Conservation (phyloP, 2,329 filamentous ascomycete species). For the Botrytis fabae region DNA sequence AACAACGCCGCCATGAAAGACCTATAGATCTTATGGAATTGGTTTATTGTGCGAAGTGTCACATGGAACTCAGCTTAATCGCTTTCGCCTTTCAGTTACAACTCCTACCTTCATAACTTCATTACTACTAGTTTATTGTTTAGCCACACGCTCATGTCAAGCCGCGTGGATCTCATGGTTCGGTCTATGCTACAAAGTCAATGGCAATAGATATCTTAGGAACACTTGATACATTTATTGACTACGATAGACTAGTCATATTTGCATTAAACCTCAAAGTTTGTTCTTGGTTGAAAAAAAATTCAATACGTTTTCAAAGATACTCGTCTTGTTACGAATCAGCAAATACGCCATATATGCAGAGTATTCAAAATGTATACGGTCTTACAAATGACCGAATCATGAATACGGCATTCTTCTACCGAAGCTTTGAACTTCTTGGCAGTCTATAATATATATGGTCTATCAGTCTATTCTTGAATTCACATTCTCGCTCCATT, state of each 20-base stretch:
- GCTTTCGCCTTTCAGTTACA: not conserved
- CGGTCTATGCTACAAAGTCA: not conserved
- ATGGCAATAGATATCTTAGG: not conserved
- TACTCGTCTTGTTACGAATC: not conserved
- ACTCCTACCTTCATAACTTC: not conserved
- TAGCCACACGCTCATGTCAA: not conserved
- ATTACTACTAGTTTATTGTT: not conserved
- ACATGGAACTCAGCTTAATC: not conserved
- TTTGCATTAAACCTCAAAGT: not conserved
- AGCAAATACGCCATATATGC: not conserved
- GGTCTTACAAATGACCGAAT: not conserved
- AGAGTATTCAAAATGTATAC: not conserved
- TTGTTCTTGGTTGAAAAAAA: no score
- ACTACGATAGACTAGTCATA: not conserved
- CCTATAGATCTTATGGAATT: not conserved
- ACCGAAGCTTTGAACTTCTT: rapidly evolving
- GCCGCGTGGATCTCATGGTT: not conserved
- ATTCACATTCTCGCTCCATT: not conserved
- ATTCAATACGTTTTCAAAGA: not conserved
- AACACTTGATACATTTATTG: not conserved
- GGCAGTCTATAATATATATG: not conserved
- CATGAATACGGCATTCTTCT: not conserved
- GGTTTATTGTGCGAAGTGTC: not conserved
- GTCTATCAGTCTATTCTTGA: not conserved
- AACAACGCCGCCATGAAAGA: not conserved